Evolutionary conservation across 2,329 filamentous ascomycete species (phyloP).

Genomic region (Geosmithia morbida): DNA sequence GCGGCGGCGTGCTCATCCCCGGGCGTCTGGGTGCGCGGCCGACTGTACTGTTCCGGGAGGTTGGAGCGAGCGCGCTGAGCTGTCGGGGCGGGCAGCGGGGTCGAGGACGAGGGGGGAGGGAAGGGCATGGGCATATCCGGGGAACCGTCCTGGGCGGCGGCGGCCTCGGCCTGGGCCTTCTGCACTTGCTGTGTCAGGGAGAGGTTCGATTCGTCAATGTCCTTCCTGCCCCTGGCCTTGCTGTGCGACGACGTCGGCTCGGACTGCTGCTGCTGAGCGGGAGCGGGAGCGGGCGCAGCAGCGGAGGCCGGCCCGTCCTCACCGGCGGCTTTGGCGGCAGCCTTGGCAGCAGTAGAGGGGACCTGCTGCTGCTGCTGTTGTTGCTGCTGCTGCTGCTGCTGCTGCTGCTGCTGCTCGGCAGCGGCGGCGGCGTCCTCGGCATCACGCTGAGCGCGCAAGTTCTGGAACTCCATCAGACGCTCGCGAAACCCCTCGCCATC

Average conservation of each 20-base stretch:
- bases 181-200: slow-evolving; percentile 77
- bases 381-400: neutral
- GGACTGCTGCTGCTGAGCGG: neutral
- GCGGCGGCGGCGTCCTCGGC: slow-evolving; percentile 25
- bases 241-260: neutral
- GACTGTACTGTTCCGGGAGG: slow-evolving; percentile 57
- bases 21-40: slow-evolving; percentile 69
- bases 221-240: slow-evolving; percentile 12
- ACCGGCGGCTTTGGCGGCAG: slow-evolving; percentile 10
- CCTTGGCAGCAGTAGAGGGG: slow-evolving; percentile 2
- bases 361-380: neutral
- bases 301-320: neutral
- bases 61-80: slow-evolving; percentile 76
- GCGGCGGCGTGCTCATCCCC: slow-evolving; percentile 27
- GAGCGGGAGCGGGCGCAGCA: neutral
- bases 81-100: slow-evolving; percentile 75
- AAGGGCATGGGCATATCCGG: slow-evolving; percentile 63
- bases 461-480: slow-evolving; percentile 72
- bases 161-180: slow-evolving; percentile 45
- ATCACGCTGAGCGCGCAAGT: slow-evolving; percentile 60
- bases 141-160: slow-evolving; percentile 30
- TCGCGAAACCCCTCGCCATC: slow-evolving; percentile 50
- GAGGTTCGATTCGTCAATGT: slow-evolving; percentile 25
- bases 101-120: slow-evolving; percentile 57
- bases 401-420: slow-evolving; percentile 1